phyloP scores from a whole-genome alignment of 345 rosid species.

The Viola odorata region DNA sequence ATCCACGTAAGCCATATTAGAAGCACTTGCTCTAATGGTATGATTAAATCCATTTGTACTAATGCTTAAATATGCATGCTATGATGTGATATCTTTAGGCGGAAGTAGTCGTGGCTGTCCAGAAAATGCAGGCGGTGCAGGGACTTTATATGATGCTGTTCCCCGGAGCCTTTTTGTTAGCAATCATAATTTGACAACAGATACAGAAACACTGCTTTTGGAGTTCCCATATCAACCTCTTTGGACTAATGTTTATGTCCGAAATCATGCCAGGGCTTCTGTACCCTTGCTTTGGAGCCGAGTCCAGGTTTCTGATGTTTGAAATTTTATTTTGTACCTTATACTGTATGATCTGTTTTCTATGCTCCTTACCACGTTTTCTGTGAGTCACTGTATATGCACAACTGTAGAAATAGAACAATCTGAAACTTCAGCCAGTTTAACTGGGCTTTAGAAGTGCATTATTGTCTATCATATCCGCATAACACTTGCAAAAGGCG shows the following conservation, averaged over 20 bases:
- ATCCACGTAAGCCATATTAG: too few relatives aligned
- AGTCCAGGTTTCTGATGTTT: slow-evolving; percentile 72
- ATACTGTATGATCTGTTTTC: too few relatives aligned
- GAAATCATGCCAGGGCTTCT: slow-evolving; percentile 80
- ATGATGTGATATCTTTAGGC: slow-evolving; percentile 43
- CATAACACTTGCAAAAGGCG: too few relatives aligned
- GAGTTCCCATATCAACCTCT: slow-evolving; percentile 94
- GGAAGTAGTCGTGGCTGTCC: slow-evolving; percentile 80
- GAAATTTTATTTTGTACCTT: background rate
- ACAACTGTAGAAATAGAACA: too few relatives aligned
- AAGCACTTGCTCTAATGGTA: too few relatives aligned
- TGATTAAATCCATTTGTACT: background rate
- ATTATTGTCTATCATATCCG: too few relatives aligned
- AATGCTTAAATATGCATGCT: background rate
- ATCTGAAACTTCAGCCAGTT: too few relatives aligned
- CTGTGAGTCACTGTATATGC: too few relatives aligned
- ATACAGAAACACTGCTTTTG: slow-evolving; percentile 87
- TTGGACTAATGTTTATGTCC: slow-evolving; percentile 88
- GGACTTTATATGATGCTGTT: slow-evolving; percentile 95
- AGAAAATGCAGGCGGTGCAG: slow-evolving; percentile 92
- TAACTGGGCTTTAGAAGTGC: too few relatives aligned
- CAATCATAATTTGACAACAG: slow-evolving; percentile 81
- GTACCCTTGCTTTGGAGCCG: slow-evolving; percentile 99
- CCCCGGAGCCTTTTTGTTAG: slow-evolving; percentile 81
- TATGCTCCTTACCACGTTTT: too few relatives aligned